A percentile compares a stretch with the other conserved stretches of the same genome.
Evolutionary conservation across 2,329 filamentous ascomycete genomes (phyloP).

Genomic region (Ophiostoma australiae): DNA sequence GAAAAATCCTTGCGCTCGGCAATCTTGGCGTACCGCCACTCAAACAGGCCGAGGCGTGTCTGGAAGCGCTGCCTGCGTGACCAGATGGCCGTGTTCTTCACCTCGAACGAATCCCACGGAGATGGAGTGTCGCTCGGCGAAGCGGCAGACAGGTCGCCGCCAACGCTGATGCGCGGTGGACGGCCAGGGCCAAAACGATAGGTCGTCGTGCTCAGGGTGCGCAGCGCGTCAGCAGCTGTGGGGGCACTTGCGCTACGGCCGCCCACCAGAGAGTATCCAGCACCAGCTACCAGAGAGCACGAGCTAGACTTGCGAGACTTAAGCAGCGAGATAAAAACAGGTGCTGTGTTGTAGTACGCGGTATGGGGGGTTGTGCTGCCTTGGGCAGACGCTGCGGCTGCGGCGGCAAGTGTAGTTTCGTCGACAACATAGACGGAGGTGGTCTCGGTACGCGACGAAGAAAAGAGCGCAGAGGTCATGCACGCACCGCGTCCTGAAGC

Average conservation of each 20-base stretch:
- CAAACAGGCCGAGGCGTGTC: constrained; percentile 45
- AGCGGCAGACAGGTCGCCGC: constrained; percentile 23
- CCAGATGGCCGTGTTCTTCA: constrained; percentile 38
- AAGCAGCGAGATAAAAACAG: constrained; percentile 48
- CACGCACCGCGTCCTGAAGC: background rate
- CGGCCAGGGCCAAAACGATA: constrained; percentile 54
- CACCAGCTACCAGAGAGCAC: constrained; percentile 44
- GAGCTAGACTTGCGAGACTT: constrained; percentile 43
- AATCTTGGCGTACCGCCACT: constrained; percentile 52
- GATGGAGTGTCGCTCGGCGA: constrained; percentile 22
- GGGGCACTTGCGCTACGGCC: background rate
- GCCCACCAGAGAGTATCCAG: constrained; percentile 29
- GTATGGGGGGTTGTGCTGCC: background rate
- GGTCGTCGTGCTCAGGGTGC: constrained; percentile 46
- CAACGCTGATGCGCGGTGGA: constrained; percentile 44
- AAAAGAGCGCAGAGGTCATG: constrained; percentile 1
- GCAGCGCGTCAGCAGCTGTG: constrained; percentile 16
- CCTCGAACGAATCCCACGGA: constrained; percentile 32
- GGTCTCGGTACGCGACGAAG: background rate
- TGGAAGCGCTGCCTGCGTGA: constrained; percentile 47
- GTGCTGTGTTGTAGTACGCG: constrained; percentile 8
- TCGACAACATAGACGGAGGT: background rate
- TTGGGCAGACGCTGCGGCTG: constrained; percentile 29
- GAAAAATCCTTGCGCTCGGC: constrained; percentile 41
- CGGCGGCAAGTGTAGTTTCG: constrained; percentile 38